Percentiles rank a stretch among this genome's conserved stretches.
Evolutionary conservation across 2,329 filamentous ascomycete species (phyloP).

Genomic region (Aspergillus thermomutatus): DNA sequence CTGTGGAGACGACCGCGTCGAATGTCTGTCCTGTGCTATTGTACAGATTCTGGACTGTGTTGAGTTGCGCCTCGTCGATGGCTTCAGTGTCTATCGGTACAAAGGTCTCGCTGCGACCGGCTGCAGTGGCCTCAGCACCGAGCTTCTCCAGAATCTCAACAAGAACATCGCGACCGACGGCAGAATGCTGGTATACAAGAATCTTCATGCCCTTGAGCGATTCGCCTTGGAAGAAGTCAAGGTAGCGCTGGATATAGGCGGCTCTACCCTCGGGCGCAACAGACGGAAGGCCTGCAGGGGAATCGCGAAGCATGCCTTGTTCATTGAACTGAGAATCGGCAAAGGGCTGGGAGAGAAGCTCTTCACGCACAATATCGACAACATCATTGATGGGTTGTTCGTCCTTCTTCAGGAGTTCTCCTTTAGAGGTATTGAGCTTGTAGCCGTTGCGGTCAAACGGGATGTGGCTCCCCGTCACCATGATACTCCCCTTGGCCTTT

Average conservation of each 20-base stretch:
- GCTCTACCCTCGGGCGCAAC: slow-evolving; percentile 17
- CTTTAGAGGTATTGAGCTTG: slow-evolving; percentile 32
- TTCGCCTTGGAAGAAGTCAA: slow-evolving; percentile 30
- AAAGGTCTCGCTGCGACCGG: slow-evolving; percentile 33
- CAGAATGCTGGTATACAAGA: slow-evolving; percentile 33
- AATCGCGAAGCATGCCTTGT: slow-evolving; percentile 25
- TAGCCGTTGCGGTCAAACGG: slow-evolving; percentile 36
- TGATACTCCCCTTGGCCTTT: slow-evolving; percentile 31
- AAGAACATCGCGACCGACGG: slow-evolving; percentile 32
- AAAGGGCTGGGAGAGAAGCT: slow-evolving; percentile 24
- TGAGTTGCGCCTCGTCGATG: slow-evolving; percentile 30
- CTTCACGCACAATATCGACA: slow-evolving; percentile 23
- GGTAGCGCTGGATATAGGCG: slow-evolving; percentile 28
- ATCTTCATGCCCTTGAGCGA: slow-evolving; percentile 25
- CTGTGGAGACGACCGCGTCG: slow-evolving; percentile 30
- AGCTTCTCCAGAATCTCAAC: slow-evolving; percentile 29
- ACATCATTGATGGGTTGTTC: slow-evolving; percentile 30
- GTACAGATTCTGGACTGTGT: slow-evolving; percentile 25
- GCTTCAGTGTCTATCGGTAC: slow-evolving; percentile 35
- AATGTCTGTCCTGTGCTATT: slow-evolving; percentile 22
- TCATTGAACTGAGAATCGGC: slow-evolving; percentile 26
- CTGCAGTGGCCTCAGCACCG: slow-evolving; percentile 26
- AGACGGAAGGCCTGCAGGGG: slow-evolving; percentile 12
- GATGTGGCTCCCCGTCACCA: slow-evolving; percentile 36
- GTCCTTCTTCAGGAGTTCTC: slow-evolving; percentile 31